Percentiles rank a stretch among this genome's conserved stretches.
phyloP scores from a whole-genome alignment of 2,329 filamentous ascomycete genomes.

The Hypoxylon sp. region DNA sequence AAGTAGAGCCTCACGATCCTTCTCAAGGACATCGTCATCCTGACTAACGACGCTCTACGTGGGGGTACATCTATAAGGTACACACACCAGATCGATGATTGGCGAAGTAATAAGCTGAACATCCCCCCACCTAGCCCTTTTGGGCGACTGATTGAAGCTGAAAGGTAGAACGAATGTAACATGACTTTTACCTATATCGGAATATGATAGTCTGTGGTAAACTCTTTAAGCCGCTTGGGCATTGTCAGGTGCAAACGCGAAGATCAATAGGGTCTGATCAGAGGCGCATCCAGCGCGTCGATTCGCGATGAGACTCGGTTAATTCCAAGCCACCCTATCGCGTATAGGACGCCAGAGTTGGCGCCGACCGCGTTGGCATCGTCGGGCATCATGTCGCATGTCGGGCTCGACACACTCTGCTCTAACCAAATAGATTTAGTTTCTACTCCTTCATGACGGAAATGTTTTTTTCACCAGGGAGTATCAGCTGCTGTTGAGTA shows the following conservation, averaged over 20 bases:
- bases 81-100: slow-evolving; percentile 19
- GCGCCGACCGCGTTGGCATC: slow-evolving; percentile 21
- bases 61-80: slow-evolving; percentile 32
- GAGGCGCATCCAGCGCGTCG: background rate
- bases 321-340: slow-evolving; percentile 12
- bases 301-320: slow-evolving; percentile 1
- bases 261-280: background rate
- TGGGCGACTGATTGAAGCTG: slow-evolving; percentile 28
- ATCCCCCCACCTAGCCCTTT: slow-evolving; percentile 23
- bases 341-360: slow-evolving; percentile 8
- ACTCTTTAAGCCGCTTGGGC: slow-evolving; percentile 5
- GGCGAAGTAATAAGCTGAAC: slow-evolving; percentile 15
- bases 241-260: slow-evolving; percentile 14
- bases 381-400: slow-evolving; percentile 26
- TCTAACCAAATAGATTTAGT: slow-evolving; percentile 8
- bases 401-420: slow-evolving; percentile 20
- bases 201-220: slow-evolving; percentile 4
- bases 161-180: slow-evolving; percentile 25
- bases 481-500: background rate
- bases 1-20: slow-evolving; percentile 8
- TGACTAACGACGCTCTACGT: slow-evolving; percentile 13
- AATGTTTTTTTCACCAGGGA: slow-evolving; percentile 1
- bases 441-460: slow-evolving; percentile 1
- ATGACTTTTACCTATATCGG: slow-evolving; percentile 5
- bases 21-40: background rate